A percentile compares a stretch with the other conserved stretches of the same genome.
These are phyloP conservation scores for Nicotiana attenuata DNA, from an alignment of 257 asterid genomes.

Conservation along the genomic window DNA sequence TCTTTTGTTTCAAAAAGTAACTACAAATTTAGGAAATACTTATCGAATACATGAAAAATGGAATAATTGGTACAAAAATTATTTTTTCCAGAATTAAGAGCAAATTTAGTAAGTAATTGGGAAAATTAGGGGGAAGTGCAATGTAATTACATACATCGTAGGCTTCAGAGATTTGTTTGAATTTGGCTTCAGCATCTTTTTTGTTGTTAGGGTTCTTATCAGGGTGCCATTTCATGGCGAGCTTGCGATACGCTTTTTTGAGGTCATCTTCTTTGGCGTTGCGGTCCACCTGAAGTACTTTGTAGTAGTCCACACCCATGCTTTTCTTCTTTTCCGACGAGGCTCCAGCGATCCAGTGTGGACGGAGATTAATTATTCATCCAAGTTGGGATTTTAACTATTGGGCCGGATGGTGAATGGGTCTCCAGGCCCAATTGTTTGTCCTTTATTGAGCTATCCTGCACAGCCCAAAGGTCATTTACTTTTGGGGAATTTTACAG, in stretches of 20 bases:
- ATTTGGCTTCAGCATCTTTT: conserved; percentile 61
- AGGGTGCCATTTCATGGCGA: conserved; percentile 78
- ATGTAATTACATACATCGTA: conserved; percentile 39
- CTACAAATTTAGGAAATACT: neutral
- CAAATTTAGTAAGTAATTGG: neutral
- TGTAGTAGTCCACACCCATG: conserved; percentile 69
- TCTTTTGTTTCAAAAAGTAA: neutral
- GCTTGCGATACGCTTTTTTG: conserved; percentile 61
- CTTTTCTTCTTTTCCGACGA: neutral
- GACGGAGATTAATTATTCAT: neutral
- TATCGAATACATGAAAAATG: neutral
- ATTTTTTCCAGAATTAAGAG: neutral
- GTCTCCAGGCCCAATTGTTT: too few relatives aligned
- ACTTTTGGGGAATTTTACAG: too few relatives aligned
- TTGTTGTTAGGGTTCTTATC: conserved; percentile 66
- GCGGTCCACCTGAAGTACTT: conserved; percentile 53
- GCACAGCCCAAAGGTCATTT: too few relatives aligned
- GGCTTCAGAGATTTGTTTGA: conserved; percentile 71
- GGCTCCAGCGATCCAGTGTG: neutral
- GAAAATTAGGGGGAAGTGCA: neutral
- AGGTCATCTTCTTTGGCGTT: conserved; percentile 59
- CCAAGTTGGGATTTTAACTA: too few relatives aligned
- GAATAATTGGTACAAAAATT: neutral
- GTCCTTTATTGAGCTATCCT: too few relatives aligned
- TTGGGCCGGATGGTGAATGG: too few relatives aligned